Percentiles rank a stretch among this genome's conserved stretches.
Evolutionary conservation across 805 yeast species (phyloP).

Genomic region (Metschnikowia lunata): DNA sequence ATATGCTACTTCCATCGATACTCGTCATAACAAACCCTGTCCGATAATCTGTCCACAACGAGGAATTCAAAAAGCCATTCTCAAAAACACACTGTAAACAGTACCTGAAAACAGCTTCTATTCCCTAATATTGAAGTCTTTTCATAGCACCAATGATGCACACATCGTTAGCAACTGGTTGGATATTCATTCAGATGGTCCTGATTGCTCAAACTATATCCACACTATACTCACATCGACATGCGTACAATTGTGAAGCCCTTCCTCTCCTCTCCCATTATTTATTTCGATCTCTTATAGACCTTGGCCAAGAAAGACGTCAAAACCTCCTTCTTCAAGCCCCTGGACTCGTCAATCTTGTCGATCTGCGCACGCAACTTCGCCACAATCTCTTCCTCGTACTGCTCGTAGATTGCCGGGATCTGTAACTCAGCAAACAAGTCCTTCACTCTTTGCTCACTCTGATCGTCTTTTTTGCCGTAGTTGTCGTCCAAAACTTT

Average conservation of each 20-base stretch:
- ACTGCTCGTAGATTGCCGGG: slow-evolving; percentile 64
- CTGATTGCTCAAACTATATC: background rate
- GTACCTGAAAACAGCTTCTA: too few relatives aligned
- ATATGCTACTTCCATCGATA: too few relatives aligned
- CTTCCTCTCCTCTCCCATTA: background rate
- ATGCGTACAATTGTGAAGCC: too few relatives aligned
- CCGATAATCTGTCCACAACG: too few relatives aligned
- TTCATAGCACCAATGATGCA: too few relatives aligned
- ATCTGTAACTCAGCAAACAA: slow-evolving; percentile 72
- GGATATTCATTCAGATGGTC: too few relatives aligned
- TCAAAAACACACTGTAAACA: too few relatives aligned
- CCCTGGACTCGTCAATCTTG: slow-evolving; percentile 81
- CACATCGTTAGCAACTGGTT: too few relatives aligned
- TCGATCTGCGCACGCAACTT: slow-evolving; percentile 63
- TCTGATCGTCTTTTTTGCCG: slow-evolving; percentile 70
- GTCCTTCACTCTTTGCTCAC: slow-evolving; percentile 67
- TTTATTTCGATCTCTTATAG: slow-evolving; percentile 83
- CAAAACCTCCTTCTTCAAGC: slow-evolving; percentile 87
- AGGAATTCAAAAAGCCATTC: too few relatives aligned
- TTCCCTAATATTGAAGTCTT: too few relatives aligned
- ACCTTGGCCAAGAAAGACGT: slow-evolving; percentile 82
- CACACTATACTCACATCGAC: background rate
- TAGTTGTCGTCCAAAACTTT: slow-evolving; percentile 78
- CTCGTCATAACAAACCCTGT: too few relatives aligned
- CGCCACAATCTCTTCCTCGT: slow-evolving; percentile 74